These are phyloP conservation scores for Phallus indusiatus DNA, from an alignment of 768 basidiomycete species.

Conservation along the genomic window DNA sequence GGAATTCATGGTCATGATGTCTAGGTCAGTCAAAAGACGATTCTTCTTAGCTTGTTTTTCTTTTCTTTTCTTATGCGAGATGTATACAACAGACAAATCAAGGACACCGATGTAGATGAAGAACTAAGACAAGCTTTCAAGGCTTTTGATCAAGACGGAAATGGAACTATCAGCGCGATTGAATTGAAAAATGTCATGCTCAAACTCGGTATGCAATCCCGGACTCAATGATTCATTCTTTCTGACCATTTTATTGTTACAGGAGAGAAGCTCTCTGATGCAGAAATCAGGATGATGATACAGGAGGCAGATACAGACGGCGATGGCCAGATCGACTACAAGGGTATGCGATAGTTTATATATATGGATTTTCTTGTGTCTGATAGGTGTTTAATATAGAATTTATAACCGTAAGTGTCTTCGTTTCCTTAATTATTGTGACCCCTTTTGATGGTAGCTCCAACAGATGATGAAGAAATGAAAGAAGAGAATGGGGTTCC, in stretches of 20 bases:
- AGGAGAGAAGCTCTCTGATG: slow-evolving; percentile 34
- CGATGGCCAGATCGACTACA: slow-evolving; percentile 27
- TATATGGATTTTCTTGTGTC: not conserved
- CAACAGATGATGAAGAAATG: not conserved
- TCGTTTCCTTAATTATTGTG: not conserved
- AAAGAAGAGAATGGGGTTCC: not conserved
- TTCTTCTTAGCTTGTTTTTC: slow-evolving; percentile 3
- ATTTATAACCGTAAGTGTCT: not conserved
- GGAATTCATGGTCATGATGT: slow-evolving; percentile 23
- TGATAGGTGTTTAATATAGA: not conserved
- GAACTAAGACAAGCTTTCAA: slow-evolving; percentile 41
- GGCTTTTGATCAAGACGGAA: slow-evolving; percentile 41
- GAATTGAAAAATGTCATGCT: slow-evolving; percentile 39
- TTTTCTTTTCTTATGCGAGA: not conserved
- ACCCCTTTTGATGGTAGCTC: not conserved
- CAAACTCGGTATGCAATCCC: slow-evolving; percentile 22
- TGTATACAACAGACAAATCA: slow-evolving; percentile 29
- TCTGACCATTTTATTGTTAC: slow-evolving; percentile 9
- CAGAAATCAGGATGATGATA: slow-evolving; percentile 39
- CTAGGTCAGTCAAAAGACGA: slow-evolving; percentile 10
- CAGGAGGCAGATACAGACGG: slow-evolving; percentile 38
- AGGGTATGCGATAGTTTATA: slow-evolving; percentile 3
- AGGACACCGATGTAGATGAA: slow-evolving; percentile 31
- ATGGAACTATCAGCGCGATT: slow-evolving; percentile 35
- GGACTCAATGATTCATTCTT: not conserved